Percentiles rank a stretch among this genome's conserved stretches.
Conservation (phyloP, 2,329 filamentous ascomycete species). For the Chlorencoelia australis region DNA sequence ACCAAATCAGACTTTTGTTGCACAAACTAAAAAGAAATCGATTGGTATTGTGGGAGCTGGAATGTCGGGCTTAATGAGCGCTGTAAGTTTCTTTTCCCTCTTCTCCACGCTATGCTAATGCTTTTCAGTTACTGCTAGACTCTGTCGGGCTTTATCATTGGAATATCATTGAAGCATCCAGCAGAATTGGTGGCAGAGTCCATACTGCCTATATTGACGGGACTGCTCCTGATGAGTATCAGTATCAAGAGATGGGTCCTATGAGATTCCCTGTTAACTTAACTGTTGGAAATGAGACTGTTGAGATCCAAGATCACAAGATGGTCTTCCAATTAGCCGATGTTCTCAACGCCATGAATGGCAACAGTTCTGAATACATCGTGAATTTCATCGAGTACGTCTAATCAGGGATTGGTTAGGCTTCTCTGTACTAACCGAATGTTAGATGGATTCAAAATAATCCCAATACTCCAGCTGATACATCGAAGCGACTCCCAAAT, state of each 20-base stretch:
- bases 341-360: constrained; percentile 49
- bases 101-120: not conserved
- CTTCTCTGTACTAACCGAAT: too few relatives aligned
- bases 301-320: constrained; percentile 50
- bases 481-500: too few relatives aligned
- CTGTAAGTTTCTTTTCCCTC: constrained; percentile 7
- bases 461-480: too few relatives aligned
- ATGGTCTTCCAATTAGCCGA: constrained; percentile 54
- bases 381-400: constrained; percentile 37
- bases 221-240: constrained; percentile 46
- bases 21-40: constrained; percentile 43
- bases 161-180: constrained; percentile 50
- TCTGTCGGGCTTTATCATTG: constrained; percentile 41
- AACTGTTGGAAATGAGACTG: constrained; percentile 29
- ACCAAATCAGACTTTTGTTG: constrained; percentile 40
- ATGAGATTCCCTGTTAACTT: constrained; percentile 35
- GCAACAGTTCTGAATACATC: constrained; percentile 10
- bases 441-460: constrained; percentile 54
- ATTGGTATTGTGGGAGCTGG: constrained; percentile 57
- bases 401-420: too few relatives aligned
- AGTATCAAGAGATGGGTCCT: constrained; percentile 56
- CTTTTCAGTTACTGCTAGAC: constrained; percentile 31
- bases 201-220: constrained; percentile 52
- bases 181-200: constrained; percentile 53
- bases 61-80: constrained; percentile 52